phyloP scores from a whole-genome alignment of 2,329 filamentous ascomycete genomes.

The Ophioceras dolichostomum region DNA sequence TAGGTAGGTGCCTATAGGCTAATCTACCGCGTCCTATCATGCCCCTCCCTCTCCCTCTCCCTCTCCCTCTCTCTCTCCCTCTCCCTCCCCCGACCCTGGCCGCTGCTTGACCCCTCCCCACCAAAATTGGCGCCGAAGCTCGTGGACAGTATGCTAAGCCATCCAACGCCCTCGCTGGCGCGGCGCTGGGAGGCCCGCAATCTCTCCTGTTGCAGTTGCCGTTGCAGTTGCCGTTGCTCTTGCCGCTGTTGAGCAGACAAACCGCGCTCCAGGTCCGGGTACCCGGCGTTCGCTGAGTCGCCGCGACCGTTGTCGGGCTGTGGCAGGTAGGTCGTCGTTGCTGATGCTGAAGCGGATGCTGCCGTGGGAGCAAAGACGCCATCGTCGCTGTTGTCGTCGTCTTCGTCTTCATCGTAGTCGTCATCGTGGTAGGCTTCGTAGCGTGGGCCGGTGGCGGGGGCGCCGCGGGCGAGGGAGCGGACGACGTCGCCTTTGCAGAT shows the following conservation, averaged over 20 bases:
- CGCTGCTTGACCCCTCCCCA: not conserved
- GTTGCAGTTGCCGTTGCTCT: not conserved
- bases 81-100: not conserved
- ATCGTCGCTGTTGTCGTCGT: slow-evolving; percentile 12
- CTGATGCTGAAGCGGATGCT: not conserved
- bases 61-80: not conserved
- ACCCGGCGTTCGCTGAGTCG: not conserved
- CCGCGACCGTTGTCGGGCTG: no score
- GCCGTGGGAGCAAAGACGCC: not conserved
- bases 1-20: not conserved
- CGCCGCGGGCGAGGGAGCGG: slow-evolving; percentile 44
- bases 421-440: slow-evolving; percentile 45
- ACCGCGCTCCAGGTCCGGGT: slow-evolving; percentile 1
- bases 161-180: not conserved
- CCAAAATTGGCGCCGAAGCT: slow-evolving; percentile 1
- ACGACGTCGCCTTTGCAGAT: slow-evolving; percentile 99
- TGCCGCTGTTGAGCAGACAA: not conserved
- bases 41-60: not conserved
- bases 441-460: slow-evolving; percentile 35
- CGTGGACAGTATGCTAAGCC: slow-evolving; percentile 1
- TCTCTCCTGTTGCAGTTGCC: no score
- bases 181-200: no score
- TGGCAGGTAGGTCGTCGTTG: no score
- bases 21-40: not conserved
- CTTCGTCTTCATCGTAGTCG: slow-evolving; percentile 29